Evolutionary conservation across 2,329 filamentous ascomycete species (phyloP), one percentile per base, ranked within the genome.

Genomic region (Fusarium nematophilum): DNA sequence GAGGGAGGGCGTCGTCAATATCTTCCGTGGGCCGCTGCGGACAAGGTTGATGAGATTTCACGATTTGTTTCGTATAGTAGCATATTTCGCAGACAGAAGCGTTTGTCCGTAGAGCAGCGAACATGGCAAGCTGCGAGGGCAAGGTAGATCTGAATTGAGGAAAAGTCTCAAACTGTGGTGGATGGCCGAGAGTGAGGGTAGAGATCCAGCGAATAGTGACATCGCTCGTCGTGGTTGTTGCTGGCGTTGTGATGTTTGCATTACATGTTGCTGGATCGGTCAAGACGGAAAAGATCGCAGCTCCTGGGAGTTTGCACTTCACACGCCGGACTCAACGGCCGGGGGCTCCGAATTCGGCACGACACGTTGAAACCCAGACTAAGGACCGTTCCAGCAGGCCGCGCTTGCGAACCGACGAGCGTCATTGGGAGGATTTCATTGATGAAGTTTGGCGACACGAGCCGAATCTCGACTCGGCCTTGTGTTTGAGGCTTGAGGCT

Each of bases 21-120:
- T 15, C 18, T 37, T 18, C n/a, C 25, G 9, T 37, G 37, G 21
- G 21, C 21, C 6, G 9, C 29, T 21, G 17, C 23, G 11, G 25
- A 23, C 40, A n/a, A n/a, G 29, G 26, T 21, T 29, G 7, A 15
- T 29, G 29, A 50, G 13, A 39, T 25, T 27, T 58, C 30, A 53
- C 26, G 54, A 51, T 54, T 50, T 42, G 18, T 34, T 43, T 51
- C 51, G 49, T 54, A 43, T 55, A 38, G 23, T 7, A 42, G 14
- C n/a, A 17, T 17, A 21, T 38, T 48, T 39, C 13, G 14, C 26
- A 33, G 33, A 26, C 11, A 47, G 29, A 37, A 47, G 33, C 13
- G 10, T 21, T 49, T 14, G n/a, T 18, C 15, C 38, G 21, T 29
- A 31, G 17, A 17, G n/a, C 14, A 3, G 26, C 25, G 17, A 5